These are phyloP conservation scores for Monilinia aucupariae DNA, from an alignment of 2,329 filamentous ascomycete species.

Conservation along the genomic window DNA sequence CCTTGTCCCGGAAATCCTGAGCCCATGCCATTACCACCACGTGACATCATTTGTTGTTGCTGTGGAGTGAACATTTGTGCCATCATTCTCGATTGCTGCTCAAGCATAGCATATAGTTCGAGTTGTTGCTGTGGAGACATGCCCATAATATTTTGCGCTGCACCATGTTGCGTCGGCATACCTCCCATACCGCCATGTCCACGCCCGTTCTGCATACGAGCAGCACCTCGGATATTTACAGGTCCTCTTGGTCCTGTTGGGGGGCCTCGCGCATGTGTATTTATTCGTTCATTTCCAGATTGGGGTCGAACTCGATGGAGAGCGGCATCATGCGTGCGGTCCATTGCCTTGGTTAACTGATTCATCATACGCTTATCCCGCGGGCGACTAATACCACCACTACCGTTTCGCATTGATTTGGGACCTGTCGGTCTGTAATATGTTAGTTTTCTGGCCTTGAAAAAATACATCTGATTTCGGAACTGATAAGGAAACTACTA, in stretches of 20 bases:
- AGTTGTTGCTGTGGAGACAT: slow-evolving; percentile 66
- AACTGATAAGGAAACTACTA: slow-evolving; percentile 24
- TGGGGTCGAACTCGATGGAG: slow-evolving; percentile 74
- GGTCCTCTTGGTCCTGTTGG: slow-evolving; percentile 63
- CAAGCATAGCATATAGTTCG: slow-evolving; percentile 69
- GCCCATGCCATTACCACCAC: slow-evolving; percentile 42
- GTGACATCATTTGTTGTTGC: slow-evolving; percentile 36
- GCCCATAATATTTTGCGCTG: slow-evolving; percentile 42
- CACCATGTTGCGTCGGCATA: slow-evolving; percentile 38
- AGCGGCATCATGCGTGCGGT: slow-evolving; percentile 66
- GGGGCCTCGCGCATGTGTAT: slow-evolving; percentile 65
- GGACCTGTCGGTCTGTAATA: slow-evolving; percentile 76
- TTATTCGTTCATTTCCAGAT: slow-evolving; percentile 72
- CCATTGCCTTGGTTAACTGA: slow-evolving; percentile 77
- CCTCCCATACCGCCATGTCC: slow-evolving; percentile 41
- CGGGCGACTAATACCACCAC: slow-evolving; percentile 41
- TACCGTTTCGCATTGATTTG: slow-evolving; percentile 82
- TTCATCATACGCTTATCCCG: slow-evolving; percentile 80
- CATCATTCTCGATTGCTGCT: slow-evolving; percentile 86
- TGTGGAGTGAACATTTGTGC: slow-evolving; percentile 54
- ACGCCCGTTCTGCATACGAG: slow-evolving; percentile 43
- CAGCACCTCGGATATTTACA: slow-evolving; percentile 36
- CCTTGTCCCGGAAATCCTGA: slow-evolving; percentile 40
- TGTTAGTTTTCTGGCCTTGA: slow-evolving; percentile 38
- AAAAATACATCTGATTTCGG: neutral